phyloP scores from a whole-genome alignment of 1,284 basidiomycete genomes.

The Entoloma clypeatum region DNA sequence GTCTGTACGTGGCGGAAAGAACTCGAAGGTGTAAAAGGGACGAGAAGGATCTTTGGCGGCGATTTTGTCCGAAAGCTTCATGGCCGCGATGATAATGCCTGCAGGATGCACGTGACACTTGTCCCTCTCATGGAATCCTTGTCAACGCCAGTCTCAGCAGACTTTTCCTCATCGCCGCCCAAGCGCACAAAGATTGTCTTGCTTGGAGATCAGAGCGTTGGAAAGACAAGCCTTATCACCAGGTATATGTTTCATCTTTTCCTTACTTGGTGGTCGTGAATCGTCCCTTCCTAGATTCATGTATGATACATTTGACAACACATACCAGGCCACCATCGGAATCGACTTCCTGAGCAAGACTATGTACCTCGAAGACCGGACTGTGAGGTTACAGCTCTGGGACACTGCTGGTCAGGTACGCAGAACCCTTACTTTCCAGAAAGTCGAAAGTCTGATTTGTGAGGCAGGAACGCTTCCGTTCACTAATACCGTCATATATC shows the following conservation, averaged over 20 bases:
- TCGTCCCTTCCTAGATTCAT: conserved; percentile 64
- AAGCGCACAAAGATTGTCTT: conserved; percentile 97
- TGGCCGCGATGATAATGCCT: conserved; percentile 23
- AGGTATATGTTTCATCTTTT: conserved; percentile 49
- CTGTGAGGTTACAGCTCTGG: conserved; percentile 96
- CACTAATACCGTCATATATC: conserved; percentile 98
- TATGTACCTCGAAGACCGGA: conserved; percentile 99
- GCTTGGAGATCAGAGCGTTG: conserved; percentile 89
- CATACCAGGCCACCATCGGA: conserved; percentile 99
- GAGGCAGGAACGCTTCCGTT: conserved; percentile 90
- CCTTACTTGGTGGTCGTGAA: conserved; percentile 4
- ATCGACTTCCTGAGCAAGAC: conserved; percentile 99
- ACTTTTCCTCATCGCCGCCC: conserved; percentile 81
- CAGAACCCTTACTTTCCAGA: conserved; percentile 9
- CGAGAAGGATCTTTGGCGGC: conserved; percentile 33
- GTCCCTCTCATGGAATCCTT: conserved; percentile 39
- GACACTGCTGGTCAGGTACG: conserved; percentile 95
- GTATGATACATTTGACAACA: conserved; percentile 99
- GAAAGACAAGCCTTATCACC: conserved; percentile 97
- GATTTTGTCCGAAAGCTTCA: conserved; percentile 74
- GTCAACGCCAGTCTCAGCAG: conserved; percentile 68
- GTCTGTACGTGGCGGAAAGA: conserved; percentile 94
- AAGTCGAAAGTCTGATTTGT: not conserved
- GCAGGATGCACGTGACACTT: not conserved
- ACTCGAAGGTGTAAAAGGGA: conserved; percentile 88